Evolutionary conservation across 129 eudicot genomes (phyloP), one percentile per base, ranked within the genome.

Genomic region (Cynara cardunculus): DNA sequence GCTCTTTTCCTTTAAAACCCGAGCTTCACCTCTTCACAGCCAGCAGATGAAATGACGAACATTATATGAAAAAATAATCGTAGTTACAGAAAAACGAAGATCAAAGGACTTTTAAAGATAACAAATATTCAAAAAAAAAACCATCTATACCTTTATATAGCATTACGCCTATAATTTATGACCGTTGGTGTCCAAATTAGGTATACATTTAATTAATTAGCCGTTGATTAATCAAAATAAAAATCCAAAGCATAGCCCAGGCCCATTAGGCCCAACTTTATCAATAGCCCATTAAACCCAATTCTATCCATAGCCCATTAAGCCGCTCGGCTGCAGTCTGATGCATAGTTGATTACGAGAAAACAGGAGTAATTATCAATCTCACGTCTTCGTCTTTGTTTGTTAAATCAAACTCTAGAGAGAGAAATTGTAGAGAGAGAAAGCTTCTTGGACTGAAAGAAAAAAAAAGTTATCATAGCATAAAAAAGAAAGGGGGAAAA

Each of bases 401-500:
- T 69, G 74, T 65, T 75, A 30, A 37, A 71, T 49, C 62, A 31
- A 67, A 75, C 39, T 31, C 27, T 25, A 74, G 68, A 37, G 77
- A 21, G 61, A 21, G 61, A 37, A 71, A 37, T 67, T 2, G 14
- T 41, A 26, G 67, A 69, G 25, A 69, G 25, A 39, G 73, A 82
- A 82, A 75, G 85, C 81, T 82, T 82, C 81, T 82, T 82, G 77
- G 72, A 75, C 81, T 76, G 37, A 9, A 82, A 82, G 81, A 75
- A 82, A 69, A 22, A 66, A 27, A 3, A 41, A 21, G 0, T 0
- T 7, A 35, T 32, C 6, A 32, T 32, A 3, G 6, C 1, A 32
- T 1, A 30, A 2, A 46, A 18, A 49, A 10, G 30, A 73, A 53
- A 59, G 71, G 25, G 4, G 34, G 9, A 74, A 27, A 25, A 66